phyloP scores from a whole-genome alignment of 148 eudicot species.

The Rhododendron simsii region DNA sequence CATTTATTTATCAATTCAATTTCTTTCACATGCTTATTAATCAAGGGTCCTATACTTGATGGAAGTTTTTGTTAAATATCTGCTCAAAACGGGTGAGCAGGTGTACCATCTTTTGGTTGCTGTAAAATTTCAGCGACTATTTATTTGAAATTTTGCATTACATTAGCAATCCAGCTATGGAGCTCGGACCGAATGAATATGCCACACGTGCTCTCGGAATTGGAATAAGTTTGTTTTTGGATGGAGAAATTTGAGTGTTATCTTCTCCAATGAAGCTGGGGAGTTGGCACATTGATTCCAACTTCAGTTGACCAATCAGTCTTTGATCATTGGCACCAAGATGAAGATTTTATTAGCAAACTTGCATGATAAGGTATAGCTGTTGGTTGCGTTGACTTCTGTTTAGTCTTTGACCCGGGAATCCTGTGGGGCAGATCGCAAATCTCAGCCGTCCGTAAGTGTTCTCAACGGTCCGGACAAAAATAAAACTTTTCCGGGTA shows the following conservation, averaged over 20 bases:
- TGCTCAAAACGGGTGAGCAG: background rate
- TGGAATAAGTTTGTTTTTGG: background rate
- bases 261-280: background rate
- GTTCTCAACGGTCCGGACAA: too few species aligned
- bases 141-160: background rate
- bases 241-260: background rate
- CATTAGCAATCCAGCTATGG: background rate
- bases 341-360: background rate
- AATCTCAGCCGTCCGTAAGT: too few species aligned
- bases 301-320: background rate
- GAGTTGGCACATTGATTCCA: background rate
- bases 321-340: background rate
- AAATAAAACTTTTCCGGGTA: too few species aligned
- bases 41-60: background rate
- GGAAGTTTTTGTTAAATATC: background rate
- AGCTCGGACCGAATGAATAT: background rate
- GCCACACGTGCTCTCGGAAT: background rate
- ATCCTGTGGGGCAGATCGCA: too few species aligned
- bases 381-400: background rate
- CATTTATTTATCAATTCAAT: conserved; percentile 1
- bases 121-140: background rate
- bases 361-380: background rate
- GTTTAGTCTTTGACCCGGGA: background rate
- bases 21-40: background rate
- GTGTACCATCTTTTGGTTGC: background rate